Evolutionary conservation across 495 filamentous ascomycete genomes (phyloP).

Genomic region (Aspergillus cavernicola): DNA sequence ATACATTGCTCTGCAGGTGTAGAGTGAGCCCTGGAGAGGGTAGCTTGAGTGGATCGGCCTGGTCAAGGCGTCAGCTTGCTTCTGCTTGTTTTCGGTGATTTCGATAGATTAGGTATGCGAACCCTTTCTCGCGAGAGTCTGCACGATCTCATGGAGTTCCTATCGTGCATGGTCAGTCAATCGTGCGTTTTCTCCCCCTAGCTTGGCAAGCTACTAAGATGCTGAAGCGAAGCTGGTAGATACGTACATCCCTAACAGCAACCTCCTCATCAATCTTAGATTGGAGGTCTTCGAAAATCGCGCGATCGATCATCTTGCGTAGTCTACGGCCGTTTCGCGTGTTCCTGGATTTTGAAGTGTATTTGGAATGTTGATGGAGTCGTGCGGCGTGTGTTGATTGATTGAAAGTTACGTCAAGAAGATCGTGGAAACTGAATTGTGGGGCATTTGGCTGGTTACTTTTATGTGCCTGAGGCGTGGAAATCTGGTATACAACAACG

Average conservation of each 20-base stretch:
- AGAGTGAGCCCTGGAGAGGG: constrained; percentile 85
- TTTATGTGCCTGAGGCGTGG: constrained; percentile 2
- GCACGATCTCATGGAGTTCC: constrained; percentile 75
- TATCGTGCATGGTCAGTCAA: constrained; percentile 21
- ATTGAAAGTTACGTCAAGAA: constrained; percentile 20
- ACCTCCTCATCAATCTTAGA: constrained; percentile 85
- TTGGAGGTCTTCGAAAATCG: constrained; percentile 85
- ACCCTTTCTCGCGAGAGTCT: constrained; percentile 72
- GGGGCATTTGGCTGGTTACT: constrained; percentile 7
- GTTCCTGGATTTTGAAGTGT: constrained; percentile 1
- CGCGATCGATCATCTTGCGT: constrained; percentile 62
- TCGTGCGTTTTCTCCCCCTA: too few species aligned
- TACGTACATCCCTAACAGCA: constrained; percentile 65
- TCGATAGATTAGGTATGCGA: too few species aligned
- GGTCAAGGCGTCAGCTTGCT: constrained; percentile 7
- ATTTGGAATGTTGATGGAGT: constrained; percentile 9
- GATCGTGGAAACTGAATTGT: constrained; percentile 17
- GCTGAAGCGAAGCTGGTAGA: constrained; percentile 10
- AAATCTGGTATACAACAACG: background rate
- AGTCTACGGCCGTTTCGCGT: constrained; percentile 2
- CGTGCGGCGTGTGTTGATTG: constrained; percentile 6
- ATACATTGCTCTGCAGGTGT: constrained; percentile 73
- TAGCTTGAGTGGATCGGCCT: constrained; percentile 67
- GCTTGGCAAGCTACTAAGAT: constrained; percentile 13
- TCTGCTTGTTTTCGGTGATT: too few species aligned